Evolutionary conservation across 2,329 filamentous ascomycete genomes (phyloP).

Genomic region (Clarireedia monteithiana): DNA sequence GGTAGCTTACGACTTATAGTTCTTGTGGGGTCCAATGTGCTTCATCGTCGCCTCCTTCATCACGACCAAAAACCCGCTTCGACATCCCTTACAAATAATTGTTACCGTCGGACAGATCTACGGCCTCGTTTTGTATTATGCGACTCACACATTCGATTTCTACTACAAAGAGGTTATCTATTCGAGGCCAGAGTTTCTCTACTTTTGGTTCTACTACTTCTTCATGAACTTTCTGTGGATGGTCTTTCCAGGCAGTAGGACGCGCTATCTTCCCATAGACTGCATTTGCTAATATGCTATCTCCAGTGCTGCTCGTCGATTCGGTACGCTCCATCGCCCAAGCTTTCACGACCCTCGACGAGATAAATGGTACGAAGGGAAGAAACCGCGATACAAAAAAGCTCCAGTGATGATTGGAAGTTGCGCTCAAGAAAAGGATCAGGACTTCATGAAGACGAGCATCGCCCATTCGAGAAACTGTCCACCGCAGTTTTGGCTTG

Average conservation of each 20-base stretch:
- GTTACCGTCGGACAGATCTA: slow-evolving; percentile 34
- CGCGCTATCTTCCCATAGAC: not conserved
- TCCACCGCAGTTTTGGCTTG: too few relatives aligned
- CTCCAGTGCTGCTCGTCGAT: slow-evolving; percentile 29
- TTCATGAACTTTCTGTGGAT: slow-evolving; percentile 57
- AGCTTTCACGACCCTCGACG: slow-evolving; percentile 31
- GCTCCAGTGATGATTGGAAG: not conserved
- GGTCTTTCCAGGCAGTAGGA: slow-evolving; percentile 46
- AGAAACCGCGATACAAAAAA: not conserved
- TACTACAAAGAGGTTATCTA: slow-evolving; percentile 40
- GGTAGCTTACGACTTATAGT: slow-evolving; percentile 26
- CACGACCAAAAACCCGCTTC: slow-evolving; percentile 34
- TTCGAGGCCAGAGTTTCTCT: slow-evolving; percentile 50
- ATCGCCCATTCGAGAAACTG: too few relatives aligned
- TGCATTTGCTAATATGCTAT: not conserved
- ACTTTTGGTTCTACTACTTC: slow-evolving; percentile 57
- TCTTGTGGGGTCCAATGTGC: slow-evolving; percentile 53
- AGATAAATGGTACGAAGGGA: slow-evolving; percentile 11
- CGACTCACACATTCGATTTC: slow-evolving; percentile 46
- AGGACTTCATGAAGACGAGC: too few relatives aligned
- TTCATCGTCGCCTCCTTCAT: slow-evolving; percentile 41
- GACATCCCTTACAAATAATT: slow-evolving; percentile 42
- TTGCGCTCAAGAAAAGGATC: too few relatives aligned
- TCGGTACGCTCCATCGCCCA: slow-evolving; percentile 30
- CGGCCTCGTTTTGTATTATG: slow-evolving; percentile 56